Conservation (phyloP, 2,329 filamentous ascomycete genomes). For the Penicillium sp. region DNA sequence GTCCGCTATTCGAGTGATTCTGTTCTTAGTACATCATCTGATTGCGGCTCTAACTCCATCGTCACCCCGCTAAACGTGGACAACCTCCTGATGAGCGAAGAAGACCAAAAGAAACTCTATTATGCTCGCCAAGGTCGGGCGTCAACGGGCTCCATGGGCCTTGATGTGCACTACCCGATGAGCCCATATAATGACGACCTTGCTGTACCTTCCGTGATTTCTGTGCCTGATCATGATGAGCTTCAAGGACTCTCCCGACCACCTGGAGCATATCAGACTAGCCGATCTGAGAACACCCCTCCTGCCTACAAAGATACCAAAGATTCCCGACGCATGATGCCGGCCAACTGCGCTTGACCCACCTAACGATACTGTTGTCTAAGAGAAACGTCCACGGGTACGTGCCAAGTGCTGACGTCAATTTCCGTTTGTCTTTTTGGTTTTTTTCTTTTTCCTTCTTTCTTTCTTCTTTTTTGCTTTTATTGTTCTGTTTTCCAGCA, state of each 20-base stretch:
- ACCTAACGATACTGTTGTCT: slow-evolving; percentile 8
- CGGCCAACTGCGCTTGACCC: neutral
- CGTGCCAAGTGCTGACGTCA: slow-evolving; percentile 4
- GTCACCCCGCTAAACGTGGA: slow-evolving; percentile 68
- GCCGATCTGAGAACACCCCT: neutral
- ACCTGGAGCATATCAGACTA: neutral
- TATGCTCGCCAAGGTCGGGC: slow-evolving; percentile 57
- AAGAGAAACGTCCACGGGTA: slow-evolving; percentile 6
- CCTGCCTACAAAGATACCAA: neutral
- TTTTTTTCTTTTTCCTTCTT: neutral
- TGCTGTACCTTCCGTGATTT: neutral
- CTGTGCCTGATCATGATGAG: neutral
- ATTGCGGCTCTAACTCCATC: slow-evolving; percentile 59
- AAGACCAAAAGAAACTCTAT: slow-evolving; percentile 72
- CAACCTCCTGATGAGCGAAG: slow-evolving; percentile 69
- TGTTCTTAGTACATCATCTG: slow-evolving; percentile 51
- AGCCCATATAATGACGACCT: neutral
- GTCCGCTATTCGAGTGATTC: slow-evolving; percentile 64
- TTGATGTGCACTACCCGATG: neutral
- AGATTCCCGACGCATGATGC: neutral
- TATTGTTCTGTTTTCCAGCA: neutral
- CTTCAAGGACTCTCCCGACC: neutral
- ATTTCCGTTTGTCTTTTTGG: neutral
- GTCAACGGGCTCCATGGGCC: slow-evolving; percentile 15
- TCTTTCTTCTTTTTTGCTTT: neutral